These are phyloP conservation scores for Cordyceps cateniannulata DNA, from an alignment of 2,329 filamentous ascomycete species.

Conservation along the genomic window DNA sequence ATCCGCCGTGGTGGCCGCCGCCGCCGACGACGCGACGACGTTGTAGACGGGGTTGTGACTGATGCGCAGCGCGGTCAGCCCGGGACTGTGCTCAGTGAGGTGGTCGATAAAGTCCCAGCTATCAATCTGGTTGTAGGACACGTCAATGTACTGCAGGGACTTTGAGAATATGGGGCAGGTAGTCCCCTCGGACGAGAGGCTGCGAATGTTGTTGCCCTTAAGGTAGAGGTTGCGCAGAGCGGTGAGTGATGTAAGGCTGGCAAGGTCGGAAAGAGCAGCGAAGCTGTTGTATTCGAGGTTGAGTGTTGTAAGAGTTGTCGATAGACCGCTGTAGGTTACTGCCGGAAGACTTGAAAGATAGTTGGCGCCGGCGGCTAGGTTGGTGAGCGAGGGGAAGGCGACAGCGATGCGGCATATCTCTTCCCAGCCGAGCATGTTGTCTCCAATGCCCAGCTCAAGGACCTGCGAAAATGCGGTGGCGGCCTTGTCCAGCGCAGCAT, in stretches of 20 bases:
- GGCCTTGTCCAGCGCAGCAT: conserved; percentile 25
- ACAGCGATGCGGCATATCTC: conserved; percentile 50
- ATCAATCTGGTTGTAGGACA: conserved; percentile 64
- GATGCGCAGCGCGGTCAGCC: conserved; percentile 67
- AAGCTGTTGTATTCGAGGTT: conserved; percentile 70
- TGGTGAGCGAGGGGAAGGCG: conserved; percentile 46
- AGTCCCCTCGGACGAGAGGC: conserved; percentile 23
- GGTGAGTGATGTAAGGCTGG: conserved; percentile 43
- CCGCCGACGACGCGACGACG: conserved; percentile 34
- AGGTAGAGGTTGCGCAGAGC: conserved; percentile 58
- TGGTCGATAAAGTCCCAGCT: conserved; percentile 70
- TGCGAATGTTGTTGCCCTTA: conserved; percentile 67
- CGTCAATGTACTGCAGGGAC: conserved; percentile 58
- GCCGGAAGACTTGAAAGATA: conserved; percentile 46
- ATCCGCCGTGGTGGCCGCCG: conserved; percentile 52
- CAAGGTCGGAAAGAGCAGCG: conserved; percentile 49
- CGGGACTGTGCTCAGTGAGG: conserved; percentile 63
- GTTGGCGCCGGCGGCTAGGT: conserved; percentile 51
- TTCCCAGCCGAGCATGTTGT: conserved; percentile 60
- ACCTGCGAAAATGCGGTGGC: conserved; percentile 42
- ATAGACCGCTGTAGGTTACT: conserved; percentile 33
- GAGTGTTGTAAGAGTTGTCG: conserved; percentile 51
- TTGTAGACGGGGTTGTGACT: conserved; percentile 82
- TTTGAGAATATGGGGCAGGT: conserved; percentile 42
- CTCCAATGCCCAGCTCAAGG: conserved; percentile 57